phyloP scores from a whole-genome alignment of 345 rosid genomes.

The Pugionium dolabratum region DNA sequence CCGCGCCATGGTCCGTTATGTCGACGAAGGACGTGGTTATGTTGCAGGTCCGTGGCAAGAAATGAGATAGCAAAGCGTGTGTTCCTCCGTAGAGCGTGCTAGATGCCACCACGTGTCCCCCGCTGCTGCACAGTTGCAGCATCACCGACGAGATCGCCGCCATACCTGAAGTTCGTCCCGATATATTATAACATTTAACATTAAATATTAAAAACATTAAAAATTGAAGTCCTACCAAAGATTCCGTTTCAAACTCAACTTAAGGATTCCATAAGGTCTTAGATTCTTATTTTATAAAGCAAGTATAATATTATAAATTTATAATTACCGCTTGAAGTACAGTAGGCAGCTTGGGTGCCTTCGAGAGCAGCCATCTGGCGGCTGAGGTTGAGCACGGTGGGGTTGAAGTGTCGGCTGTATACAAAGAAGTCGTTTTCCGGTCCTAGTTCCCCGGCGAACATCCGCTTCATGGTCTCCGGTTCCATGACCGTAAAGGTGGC shows the following conservation, averaged over 20 bases:
- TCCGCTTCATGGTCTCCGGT: conserved; percentile 86
- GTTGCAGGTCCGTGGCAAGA: conserved; percentile 77
- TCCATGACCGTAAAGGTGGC: conserved; percentile 99
- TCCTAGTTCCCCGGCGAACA: conserved; percentile 95
- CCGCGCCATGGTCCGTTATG: conserved; percentile 56
- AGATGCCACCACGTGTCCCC: conserved; percentile 94
- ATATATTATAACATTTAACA: background rate
- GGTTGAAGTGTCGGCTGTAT: conserved; percentile 97
- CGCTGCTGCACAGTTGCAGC: conserved; percentile 90
- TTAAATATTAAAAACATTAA: no score
- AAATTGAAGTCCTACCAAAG: background rate
- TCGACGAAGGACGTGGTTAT: conserved; percentile 87
- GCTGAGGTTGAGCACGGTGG: conserved; percentile 87
- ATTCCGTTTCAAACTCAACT: conserved; percentile 21
- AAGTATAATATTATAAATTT: no score
- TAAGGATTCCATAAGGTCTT: background rate
- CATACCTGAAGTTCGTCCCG: conserved; percentile 61
- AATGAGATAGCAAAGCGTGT: conserved; percentile 83
- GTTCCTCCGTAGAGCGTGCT: conserved; percentile 84
- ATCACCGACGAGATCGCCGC: conserved; percentile 91
- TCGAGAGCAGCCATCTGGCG: conserved; percentile 99
- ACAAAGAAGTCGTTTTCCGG: conserved; percentile 93
- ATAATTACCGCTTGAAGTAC: conserved; percentile 86
- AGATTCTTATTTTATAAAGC: background rate
- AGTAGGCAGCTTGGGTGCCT: conserved; percentile 96